These are phyloP conservation scores for Phytopythium montanum DNA, from an alignment of 352 stramenopile genomes.

Conservation along the genomic window DNA sequence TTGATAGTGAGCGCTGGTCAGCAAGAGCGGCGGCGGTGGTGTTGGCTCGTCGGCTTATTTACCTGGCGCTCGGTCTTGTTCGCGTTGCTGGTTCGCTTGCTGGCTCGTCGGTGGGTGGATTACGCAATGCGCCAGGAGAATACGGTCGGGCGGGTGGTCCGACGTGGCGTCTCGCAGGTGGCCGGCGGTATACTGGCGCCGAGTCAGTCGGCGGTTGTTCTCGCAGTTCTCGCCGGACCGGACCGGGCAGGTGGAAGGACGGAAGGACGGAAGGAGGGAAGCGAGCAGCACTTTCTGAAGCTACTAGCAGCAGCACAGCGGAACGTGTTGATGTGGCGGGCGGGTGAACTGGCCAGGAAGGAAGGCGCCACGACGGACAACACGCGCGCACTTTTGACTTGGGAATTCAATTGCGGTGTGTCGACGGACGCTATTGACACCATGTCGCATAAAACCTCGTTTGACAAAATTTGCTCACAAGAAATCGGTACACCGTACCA, in stretches of 20 bases:
- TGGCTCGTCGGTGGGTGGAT: not conserved
- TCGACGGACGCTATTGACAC: not conserved
- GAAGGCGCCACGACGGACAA: not conserved
- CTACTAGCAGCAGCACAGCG: not conserved
- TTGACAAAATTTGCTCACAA: not conserved
- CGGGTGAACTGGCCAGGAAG: not conserved
- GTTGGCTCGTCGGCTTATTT: not conserved
- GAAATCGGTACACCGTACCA: not conserved
- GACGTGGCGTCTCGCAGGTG: too few relatives aligned
- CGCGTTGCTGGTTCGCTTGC: not conserved
- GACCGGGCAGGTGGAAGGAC: too few relatives aligned
- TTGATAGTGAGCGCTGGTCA: not conserved
- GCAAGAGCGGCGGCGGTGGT: too few relatives aligned
- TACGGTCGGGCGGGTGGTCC: too few relatives aligned
- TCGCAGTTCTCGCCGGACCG: not conserved
- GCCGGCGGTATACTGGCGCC: too few relatives aligned
- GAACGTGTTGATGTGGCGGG: not conserved
- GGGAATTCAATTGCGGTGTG: not conserved
- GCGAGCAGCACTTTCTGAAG: not conserved
- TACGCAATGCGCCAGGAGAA: not conserved
- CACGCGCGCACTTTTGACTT: not conserved
- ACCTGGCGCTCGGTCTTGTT: not conserved
- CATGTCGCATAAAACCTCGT: not conserved
- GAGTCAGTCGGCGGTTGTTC: not conserved
- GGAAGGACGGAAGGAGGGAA: too few relatives aligned